Evolutionary conservation across 768 basidiomycete genomes (phyloP), one percentile per base, ranked within the genome.

Genomic region (Omphalotus guepiniiformis): DNA sequence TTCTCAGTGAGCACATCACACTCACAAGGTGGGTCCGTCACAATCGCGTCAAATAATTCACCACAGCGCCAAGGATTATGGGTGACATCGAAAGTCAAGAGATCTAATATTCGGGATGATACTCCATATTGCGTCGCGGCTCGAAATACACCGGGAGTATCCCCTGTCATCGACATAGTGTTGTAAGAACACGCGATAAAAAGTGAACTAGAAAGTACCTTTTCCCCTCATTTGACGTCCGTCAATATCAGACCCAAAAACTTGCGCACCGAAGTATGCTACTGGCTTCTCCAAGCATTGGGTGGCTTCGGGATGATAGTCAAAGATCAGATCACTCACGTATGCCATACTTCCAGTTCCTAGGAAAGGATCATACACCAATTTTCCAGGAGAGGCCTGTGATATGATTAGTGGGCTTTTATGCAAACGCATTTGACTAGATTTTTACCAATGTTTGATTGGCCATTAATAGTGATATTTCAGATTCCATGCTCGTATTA

Each of bases 401-500:
- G 18, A n/a, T 9, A n/a, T n/a, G n/a, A n/a, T n/a, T n/a, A n/a
- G n/a, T n/a, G n/a, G n/a, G n/a, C n/a, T n/a, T n/a, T n/a, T n/a
- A n/a, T 19, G 18, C 12, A 51, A 34, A 39, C 35, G 8, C 19
- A 39, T 36, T 23, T 16, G 47, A 28, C 34, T 12, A 30, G 29
- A 40, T 12, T 47, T 72, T 40, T 53, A 88, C 93, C 65, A 95
- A 68, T 0, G 93, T 83, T 64, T 99, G 96, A 56, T 95, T 95
- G 7, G 94, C 92, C 94, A 98, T 98, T 22, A 98, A 66, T 37
- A 99, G 70, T 1, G 93, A 94, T 39, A 97, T 85, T 63, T 97
- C 93, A 0, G 95, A 82, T 55, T 96, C 94, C 96, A 99, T 99
- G 57, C 89, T 90, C 0, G 96, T 99, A 55, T 94, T 99, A 3